Percentiles rank a stretch among this genome's conserved stretches.
Conservation (phyloP, 2,329 filamentous ascomycete genomes). For the Zarea fungicola region DNA sequence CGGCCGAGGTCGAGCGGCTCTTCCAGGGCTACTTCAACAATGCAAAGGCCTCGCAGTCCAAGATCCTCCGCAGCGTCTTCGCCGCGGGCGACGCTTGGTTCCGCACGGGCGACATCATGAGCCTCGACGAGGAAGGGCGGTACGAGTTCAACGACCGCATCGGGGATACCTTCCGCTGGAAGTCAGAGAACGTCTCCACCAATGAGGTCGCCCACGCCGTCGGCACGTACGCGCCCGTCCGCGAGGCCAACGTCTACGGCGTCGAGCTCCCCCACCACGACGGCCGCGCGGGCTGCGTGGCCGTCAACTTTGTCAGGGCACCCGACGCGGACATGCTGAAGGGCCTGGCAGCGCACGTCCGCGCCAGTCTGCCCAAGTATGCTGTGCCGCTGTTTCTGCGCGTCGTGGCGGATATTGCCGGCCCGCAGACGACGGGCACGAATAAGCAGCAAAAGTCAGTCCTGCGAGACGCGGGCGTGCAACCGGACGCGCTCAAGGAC, state of each 20-base stretch:
- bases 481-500: conserved; percentile 39
- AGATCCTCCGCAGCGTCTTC: conserved; percentile 70
- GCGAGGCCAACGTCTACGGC: conserved; percentile 83
- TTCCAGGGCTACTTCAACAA: conserved; percentile 86
- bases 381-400: conserved; percentile 75
- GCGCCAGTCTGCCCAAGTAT: conserved; percentile 60
- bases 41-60: conserved; percentile 61
- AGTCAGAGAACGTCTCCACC: conserved; percentile 78
- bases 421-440: conserved; percentile 68
- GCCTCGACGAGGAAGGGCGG: conserved; percentile 64
- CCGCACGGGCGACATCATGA: conserved; percentile 75
- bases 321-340: conserved; percentile 42
- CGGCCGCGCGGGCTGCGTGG: conserved; percentile 76
- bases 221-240: conserved; percentile 58
- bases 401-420: conserved; percentile 49
- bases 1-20: conserved; percentile 53
- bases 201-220: conserved; percentile 75
- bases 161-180: conserved; percentile 75
- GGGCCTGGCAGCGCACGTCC: conserved; percentile 57
- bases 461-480: conserved; percentile 68
- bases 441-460: conserved; percentile 83
- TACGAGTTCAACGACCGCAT: conserved; percentile 79
- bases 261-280: conserved; percentile 76
- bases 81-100: conserved; percentile 75
- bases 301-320: conserved; percentile 52